These are phyloP conservation scores for Sphaerulina populicola DNA, from an alignment of 2,329 filamentous ascomycete genomes.

Conservation along the genomic window DNA sequence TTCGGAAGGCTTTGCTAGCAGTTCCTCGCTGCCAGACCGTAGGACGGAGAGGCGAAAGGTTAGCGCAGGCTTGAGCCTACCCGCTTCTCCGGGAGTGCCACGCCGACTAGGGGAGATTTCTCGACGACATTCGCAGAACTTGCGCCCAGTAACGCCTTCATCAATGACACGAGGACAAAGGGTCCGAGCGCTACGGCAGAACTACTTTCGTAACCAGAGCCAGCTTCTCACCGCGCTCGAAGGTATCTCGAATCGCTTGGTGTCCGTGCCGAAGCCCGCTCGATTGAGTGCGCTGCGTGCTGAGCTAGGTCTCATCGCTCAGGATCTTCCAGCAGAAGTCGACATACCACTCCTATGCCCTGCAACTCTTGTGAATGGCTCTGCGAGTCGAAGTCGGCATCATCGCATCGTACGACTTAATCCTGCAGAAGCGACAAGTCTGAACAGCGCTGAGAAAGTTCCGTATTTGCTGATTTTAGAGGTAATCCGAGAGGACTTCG, in stretches of 20 bases:
- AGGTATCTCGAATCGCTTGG: slow-evolving; percentile 75
- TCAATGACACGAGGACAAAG: slow-evolving; percentile 59
- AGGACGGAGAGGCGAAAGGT: slow-evolving; percentile 18
- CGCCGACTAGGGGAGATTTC: slow-evolving; percentile 30
- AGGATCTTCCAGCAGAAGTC: slow-evolving; percentile 73
- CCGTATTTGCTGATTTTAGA: slow-evolving; percentile 81
- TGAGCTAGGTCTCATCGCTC: slow-evolving; percentile 70
- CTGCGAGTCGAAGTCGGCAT: slow-evolving; percentile 66
- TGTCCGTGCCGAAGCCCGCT: slow-evolving; percentile 72
- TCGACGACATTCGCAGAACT: slow-evolving; percentile 50
- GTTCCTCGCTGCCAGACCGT: slow-evolving; percentile 29
- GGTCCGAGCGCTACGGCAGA: slow-evolving; percentile 63
- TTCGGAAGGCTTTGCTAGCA: slow-evolving; percentile 28
- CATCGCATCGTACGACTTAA: slow-evolving; percentile 77
- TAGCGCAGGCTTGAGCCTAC: slow-evolving; percentile 20
- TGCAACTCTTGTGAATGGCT: slow-evolving; percentile 62
- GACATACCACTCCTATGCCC: slow-evolving; percentile 77
- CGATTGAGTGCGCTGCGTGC: slow-evolving; percentile 72
- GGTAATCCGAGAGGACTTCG: slow-evolving; percentile 71
- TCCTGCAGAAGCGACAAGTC: slow-evolving; percentile 71
- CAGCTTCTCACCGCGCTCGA: slow-evolving; percentile 73
- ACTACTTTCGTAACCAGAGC: slow-evolving; percentile 75
- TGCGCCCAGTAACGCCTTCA: slow-evolving; percentile 51
- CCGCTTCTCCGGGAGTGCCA: slow-evolving; percentile 37
- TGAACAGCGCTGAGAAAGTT: slow-evolving; percentile 81